Percentiles rank a stretch among this genome's conserved stretches.
Conservation (phyloP, 164 flowering plant genomes). For the Pachysandra terminalis region DNA sequence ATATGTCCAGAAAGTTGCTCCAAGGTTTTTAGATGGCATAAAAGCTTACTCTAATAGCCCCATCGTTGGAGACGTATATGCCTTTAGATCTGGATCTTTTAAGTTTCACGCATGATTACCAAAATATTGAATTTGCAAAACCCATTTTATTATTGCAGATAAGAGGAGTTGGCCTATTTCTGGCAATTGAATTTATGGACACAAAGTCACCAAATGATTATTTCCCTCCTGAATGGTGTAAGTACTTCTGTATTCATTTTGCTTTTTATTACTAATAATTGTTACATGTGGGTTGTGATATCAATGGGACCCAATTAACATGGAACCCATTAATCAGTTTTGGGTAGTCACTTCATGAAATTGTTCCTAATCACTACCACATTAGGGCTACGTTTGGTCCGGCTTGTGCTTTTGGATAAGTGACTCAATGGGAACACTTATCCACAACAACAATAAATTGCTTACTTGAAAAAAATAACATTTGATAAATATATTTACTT, state of each 20-base stretch:
- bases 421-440: too few species aligned
- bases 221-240: constrained; percentile 97
- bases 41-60: constrained; percentile 85
- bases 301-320: too few species aligned
- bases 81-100: background rate
- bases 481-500: too few species aligned
- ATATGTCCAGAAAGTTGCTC: constrained; percentile 54
- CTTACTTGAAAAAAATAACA: too few species aligned
- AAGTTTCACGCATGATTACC: background rate
- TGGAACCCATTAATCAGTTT: too few species aligned
- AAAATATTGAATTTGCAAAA: too few species aligned
- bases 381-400: too few species aligned
- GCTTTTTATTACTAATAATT: background rate
- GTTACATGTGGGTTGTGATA: too few species aligned
- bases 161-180: constrained; percentile 91
- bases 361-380: too few species aligned
- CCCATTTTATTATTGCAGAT: constrained; percentile 50
- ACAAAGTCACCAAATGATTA: constrained; percentile 93
- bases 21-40: constrained; percentile 81
- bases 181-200: constrained; percentile 83
- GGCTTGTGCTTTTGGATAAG: too few species aligned
- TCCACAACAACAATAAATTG: too few species aligned
- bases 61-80: constrained; percentile 96
- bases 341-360: too few species aligned
- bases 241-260: constrained; percentile 18